Evolutionary conservation across 768 basidiomycete genomes (phyloP), one percentile per base, ranked within the genome.

Genomic region (Rhodotorula taiwanensis): DNA sequence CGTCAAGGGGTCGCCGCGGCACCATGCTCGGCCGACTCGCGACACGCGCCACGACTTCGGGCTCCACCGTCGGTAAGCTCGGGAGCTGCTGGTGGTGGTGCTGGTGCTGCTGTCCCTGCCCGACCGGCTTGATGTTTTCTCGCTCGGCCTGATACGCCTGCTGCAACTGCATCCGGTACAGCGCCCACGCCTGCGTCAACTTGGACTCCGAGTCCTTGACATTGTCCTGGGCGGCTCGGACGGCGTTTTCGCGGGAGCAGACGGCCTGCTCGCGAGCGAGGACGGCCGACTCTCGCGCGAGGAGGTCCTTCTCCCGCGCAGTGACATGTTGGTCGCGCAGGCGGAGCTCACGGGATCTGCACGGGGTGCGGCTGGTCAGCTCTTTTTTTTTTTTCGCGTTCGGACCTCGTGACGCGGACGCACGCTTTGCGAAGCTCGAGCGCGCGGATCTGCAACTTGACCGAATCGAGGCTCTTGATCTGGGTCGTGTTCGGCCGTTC

Each of bases 11-110:
- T 50, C 58, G 34, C 34, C 71, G 42, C 43, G 72, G 72, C 5
- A 73, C 72, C 55, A 73, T 39, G 42, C 72, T 73, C 28, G 72
- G 72, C 20, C 72, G 42, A 34, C 69, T 70, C 33, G 72, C 72
- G 3, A 72, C 72, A 41, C 71, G 31, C 23, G 61, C 69, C 2
- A 70, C 45, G 4, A 66, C 63, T n/a, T 65, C 71, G n/a, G 58
- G 58, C 33, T 61, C 65, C 21, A 51, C 61, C 8, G 36, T 39
- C 36, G 36, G 36, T 16, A 39, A 16, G 10, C 10, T 39, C 36
- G 36, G 36, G 10, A 39, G 36, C 36, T 39, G 36, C 36, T 39
- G 36, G 10, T 39, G 36, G 10, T 39, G 36, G 16, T 9, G 16
- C 36, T n/a, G n/a, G n/a, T n/a, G n/a, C n/a, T n/a, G n/a, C n/a